phyloP scores from a whole-genome alignment of 768 basidiomycete genomes.

The Phlegmacium glaucopus region DNA sequence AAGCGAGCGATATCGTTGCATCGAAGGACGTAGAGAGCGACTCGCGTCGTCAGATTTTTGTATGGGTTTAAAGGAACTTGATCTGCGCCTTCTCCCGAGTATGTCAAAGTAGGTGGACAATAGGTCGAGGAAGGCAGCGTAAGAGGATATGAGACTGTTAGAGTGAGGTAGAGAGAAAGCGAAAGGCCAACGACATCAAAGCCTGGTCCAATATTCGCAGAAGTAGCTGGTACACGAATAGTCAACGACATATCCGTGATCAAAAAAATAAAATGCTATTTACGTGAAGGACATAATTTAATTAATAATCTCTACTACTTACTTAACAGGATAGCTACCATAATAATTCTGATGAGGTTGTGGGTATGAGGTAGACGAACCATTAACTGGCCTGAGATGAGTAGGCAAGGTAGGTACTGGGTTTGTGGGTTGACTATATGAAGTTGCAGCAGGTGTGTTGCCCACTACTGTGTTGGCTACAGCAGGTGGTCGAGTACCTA shows the following conservation, averaged over 20 bases:
- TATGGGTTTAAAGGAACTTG: conserved; percentile 94
- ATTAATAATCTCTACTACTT: too few species aligned
- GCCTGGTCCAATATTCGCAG: conserved; percentile 97
- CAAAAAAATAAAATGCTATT: too few species aligned
- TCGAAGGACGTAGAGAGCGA: conserved; percentile 96
- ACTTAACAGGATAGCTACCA: not conserved
- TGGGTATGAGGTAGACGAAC: conserved; percentile 14
- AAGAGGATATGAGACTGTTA: conserved; percentile 51
- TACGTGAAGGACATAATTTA: too few species aligned
- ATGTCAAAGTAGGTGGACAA: conserved; percentile 60
- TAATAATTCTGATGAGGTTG: conserved; percentile 23
- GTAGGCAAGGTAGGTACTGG: conserved; percentile 27
- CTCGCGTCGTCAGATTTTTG: conserved; percentile 95
- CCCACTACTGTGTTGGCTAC: conserved; percentile 53
- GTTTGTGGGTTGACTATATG: conserved; percentile 3
- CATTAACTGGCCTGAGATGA: conserved; percentile 25
- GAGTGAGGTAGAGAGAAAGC: conserved; percentile 78
- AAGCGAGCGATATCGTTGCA: conserved; percentile 75
- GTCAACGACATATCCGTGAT: conserved; percentile 35
- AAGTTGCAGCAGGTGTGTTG: conserved; percentile 7
- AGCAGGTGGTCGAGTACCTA: conserved; percentile 46
- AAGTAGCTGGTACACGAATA: conserved; percentile 93
- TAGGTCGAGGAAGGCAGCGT: conserved; percentile 30
- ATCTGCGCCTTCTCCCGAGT: conserved; percentile 84
- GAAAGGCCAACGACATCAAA: conserved; percentile 99